Base-by-base conservation (phyloP, 768 basidiomycete species). In the Mrakia blollopis region DNA sequence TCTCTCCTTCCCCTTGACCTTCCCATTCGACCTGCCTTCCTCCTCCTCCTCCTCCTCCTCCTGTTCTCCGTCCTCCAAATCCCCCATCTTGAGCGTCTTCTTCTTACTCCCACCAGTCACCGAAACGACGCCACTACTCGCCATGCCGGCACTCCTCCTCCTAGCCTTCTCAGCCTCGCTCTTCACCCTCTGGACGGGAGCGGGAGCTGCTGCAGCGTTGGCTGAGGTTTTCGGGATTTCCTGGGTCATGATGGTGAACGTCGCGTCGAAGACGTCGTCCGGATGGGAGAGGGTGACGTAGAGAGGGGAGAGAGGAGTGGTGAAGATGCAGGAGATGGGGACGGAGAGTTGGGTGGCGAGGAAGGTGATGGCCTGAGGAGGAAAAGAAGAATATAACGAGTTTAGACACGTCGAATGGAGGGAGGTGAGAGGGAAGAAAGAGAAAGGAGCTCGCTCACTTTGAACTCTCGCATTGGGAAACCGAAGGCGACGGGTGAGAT, bases 391-490 rank as follows among this genome's bases (percentile, higher is more conserved):
- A 70, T 0, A 11, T 0, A 23, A 14, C 8, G 28, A 21, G 23
- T 23, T 50, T 28, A 52, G 39, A 72, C 32, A 28, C 30, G 62
- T 57, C 7, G 54, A 57, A 63, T 35, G 62, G 13, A 30, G 1
- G 62, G 18, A 63, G 30, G 44, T 2, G 44, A 14, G 13, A 14
- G 14, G 44, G 44, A 41, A 41, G 44, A 16, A 16, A 63, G 18
- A 35, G 37, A 37, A 30, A 13, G 47, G 52, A 21, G 16, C n/a
- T 16, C 47, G 30, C 65, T 47, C 61, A 92, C 92, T 77, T 89
- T 92, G 83, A 94, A 92, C 84, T 94, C 92, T 52, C 90, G 88
- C 39, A 94, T 83, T 83, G 93, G 92, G 80, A 93, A 92, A 0
- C 89, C 89, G 72, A 94, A 87, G 5, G 88, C 89, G 44, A 87